phyloP scores from a whole-genome alignment of 768 basidiomycete genomes.

The Trametes gibbosa region DNA sequence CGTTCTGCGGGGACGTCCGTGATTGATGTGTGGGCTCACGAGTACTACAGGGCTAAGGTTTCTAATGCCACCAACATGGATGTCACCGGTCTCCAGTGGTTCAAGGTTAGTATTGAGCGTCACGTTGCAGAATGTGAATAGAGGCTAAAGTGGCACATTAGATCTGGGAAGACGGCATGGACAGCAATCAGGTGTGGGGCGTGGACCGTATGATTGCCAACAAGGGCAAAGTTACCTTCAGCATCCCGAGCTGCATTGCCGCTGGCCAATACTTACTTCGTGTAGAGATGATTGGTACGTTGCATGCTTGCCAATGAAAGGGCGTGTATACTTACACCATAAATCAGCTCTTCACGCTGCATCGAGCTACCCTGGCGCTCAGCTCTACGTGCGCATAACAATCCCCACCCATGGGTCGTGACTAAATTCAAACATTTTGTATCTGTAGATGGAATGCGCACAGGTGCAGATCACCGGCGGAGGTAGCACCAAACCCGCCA shows the following conservation, averaged over 20 bases:
- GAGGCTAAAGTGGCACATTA: conserved; percentile 10
- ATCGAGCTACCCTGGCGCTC: conserved; percentile 49
- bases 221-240: conserved; percentile 50
- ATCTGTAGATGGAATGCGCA: conserved; percentile 36
- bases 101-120: conserved; percentile 30
- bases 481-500: conserved; percentile 30
- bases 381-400: conserved; percentile 42
- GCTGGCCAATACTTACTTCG: conserved; percentile 49
- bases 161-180: conserved; percentile 46
- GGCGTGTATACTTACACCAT: too few species aligned
- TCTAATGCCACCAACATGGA: conserved; percentile 42
- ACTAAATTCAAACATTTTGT: background rate
- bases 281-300: conserved; percentile 49
- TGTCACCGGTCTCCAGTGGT: conserved; percentile 51
- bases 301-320: too few species aligned
- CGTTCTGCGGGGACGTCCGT: background rate
- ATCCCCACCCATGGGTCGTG: background rate
- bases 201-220: conserved; percentile 46
- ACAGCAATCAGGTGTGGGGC: conserved; percentile 39
- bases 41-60: conserved; percentile 40
- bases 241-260: conserved; percentile 44
- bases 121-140: too few species aligned
- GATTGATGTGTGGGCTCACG: background rate
- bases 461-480: conserved; percentile 38
- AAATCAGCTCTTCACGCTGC: conserved; percentile 24